These are phyloP conservation scores for Urochloa ruziziensis DNA, from an alignment of 176 grass and related monocot species.

Conservation along the genomic window DNA sequence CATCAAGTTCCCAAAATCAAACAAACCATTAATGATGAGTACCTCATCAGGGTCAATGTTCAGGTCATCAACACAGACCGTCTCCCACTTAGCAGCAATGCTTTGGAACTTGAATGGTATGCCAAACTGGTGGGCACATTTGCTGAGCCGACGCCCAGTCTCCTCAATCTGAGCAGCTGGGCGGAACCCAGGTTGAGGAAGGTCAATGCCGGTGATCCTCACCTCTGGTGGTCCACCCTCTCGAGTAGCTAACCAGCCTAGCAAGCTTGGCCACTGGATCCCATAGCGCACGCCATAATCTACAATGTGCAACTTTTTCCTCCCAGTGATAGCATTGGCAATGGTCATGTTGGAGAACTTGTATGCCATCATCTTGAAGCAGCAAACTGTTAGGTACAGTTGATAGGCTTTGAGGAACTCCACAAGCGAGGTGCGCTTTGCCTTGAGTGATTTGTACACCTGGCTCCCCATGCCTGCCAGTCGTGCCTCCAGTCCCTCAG, in stretches of 20 bases:
- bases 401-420: constrained; percentile 53
- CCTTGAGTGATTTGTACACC: not conserved
- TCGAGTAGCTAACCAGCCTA: constrained; percentile 28
- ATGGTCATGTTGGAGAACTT: constrained; percentile 56
- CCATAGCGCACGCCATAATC: constrained; percentile 67
- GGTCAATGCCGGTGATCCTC: constrained; percentile 66
- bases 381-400: constrained; percentile 72
- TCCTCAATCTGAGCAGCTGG: constrained; percentile 57
- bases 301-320: constrained; percentile 65
- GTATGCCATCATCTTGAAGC: constrained; percentile 66
- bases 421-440: not conserved
- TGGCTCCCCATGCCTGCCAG: not conserved
- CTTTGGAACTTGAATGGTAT: constrained; percentile 58
- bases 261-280: constrained; percentile 82
- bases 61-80: constrained; percentile 45
- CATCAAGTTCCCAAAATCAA: constrained; percentile 62
- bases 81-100: constrained; percentile 59
- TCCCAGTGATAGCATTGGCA: constrained; percentile 32
- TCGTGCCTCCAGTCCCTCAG: not conserved
- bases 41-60: constrained; percentile 55
- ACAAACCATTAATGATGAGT: constrained; percentile 57
- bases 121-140: constrained; percentile 45
- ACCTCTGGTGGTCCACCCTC: constrained; percentile 56
- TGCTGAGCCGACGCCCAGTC: constrained; percentile 57
- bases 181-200: constrained; percentile 75